A percentile compares a stretch with the other conserved stretches of the same genome.
Conservation (phyloP, 257 asterid species). For the Lavandula angustifolia region DNA sequence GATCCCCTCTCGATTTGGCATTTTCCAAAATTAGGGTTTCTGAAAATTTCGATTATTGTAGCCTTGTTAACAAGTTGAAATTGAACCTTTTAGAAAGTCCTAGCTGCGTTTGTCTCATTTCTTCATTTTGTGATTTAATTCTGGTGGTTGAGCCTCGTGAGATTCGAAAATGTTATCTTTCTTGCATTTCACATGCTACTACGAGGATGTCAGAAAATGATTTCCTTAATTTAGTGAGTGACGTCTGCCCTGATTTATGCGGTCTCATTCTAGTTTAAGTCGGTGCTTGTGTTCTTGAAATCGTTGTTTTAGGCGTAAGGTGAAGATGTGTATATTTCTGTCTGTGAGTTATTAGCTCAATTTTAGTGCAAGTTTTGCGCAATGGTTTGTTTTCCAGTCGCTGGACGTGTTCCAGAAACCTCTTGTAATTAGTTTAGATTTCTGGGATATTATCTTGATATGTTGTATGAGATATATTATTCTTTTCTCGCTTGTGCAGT, state of each 20-base stretch:
- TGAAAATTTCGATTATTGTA: neutral
- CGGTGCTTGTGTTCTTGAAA: neutral
- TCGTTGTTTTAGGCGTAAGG: neutral
- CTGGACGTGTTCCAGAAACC: neutral
- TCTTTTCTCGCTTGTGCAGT: neutral
- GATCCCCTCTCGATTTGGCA: slow-evolving; percentile 2
- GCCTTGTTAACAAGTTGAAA: neutral
- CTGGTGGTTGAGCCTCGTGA: slow-evolving; percentile 4
- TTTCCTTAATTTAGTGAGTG: neutral
- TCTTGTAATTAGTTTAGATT: neutral
- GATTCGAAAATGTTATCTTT: neutral
- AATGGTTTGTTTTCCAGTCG: neutral
- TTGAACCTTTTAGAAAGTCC: neutral
- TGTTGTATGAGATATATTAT: neutral
- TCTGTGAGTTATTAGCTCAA: neutral
- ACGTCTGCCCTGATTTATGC: neutral
- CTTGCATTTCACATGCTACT: neutral
- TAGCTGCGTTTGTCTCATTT: neutral
- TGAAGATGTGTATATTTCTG: neutral
- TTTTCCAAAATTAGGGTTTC: slow-evolving; percentile 29
- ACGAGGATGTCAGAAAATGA: neutral
- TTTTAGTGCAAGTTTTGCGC: neutral
- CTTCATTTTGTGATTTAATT: neutral
- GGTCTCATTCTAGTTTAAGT: neutral
- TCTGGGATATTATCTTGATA: neutral